Evolutionary conservation across 192 early-diverging fungal genomes (phyloP).

Genomic region (Linnemannia exigua): DNA sequence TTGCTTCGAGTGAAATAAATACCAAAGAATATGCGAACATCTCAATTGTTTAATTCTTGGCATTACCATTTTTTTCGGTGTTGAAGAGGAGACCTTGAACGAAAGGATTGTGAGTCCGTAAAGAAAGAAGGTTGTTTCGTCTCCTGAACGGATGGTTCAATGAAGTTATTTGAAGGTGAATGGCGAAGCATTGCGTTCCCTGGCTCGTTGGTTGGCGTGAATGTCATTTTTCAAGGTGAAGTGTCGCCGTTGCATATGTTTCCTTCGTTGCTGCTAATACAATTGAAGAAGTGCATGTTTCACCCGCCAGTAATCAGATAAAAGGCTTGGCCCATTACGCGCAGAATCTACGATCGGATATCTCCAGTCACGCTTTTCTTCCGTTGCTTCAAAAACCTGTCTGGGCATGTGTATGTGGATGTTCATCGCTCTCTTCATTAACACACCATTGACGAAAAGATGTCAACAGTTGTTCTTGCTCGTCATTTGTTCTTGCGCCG

Average conservation of each 20-base stretch:
- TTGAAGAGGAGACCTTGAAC: not conserved
- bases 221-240: not conserved
- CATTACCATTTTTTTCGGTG: not conserved
- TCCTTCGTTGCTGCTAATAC: too few species aligned
- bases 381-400: not conserved
- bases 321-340: not conserved
- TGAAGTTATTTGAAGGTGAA: not conserved
- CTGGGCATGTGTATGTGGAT: not conserved
- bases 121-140: not conserved
- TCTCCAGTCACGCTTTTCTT: not conserved
- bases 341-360: not conserved
- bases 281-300: too few species aligned
- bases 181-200: not conserved
- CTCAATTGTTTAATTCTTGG: not conserved
- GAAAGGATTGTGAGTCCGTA: not conserved
- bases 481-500: not conserved
- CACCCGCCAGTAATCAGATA: not conserved
- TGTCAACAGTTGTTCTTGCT: not conserved
- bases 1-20: not conserved
- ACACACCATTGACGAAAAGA: not conserved
- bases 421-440: not conserved
- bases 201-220: not conserved
- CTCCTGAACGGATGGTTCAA: not conserved
- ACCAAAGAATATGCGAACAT: not conserved
- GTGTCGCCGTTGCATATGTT: too few species aligned